Evolutionary conservation across 192 early-diverging fungal species (phyloP).

Genomic region (Umbelopsis sp.): DNA sequence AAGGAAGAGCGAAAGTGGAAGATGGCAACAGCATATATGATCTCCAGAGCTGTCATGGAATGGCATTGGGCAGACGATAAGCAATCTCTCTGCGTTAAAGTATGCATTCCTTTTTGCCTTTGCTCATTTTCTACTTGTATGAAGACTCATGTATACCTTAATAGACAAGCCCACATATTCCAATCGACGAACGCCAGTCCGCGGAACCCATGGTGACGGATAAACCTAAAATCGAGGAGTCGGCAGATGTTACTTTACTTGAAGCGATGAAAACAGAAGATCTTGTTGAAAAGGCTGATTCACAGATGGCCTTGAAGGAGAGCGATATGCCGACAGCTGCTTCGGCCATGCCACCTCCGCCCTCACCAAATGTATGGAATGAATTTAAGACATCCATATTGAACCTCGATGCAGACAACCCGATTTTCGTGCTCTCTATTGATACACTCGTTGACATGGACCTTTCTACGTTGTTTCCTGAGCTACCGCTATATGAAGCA

Average conservation of each 20-base stretch:
- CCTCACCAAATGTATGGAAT: constrained; percentile 43
- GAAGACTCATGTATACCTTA: neutral
- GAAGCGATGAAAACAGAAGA: neutral
- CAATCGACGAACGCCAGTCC: neutral
- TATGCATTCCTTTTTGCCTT: constrained; percentile 25
- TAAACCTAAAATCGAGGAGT: constrained; percentile 16
- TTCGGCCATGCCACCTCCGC: constrained; percentile 42
- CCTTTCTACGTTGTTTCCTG: constrained; percentile 48
- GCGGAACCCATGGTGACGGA: neutral
- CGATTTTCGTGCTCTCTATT: constrained; percentile 35
- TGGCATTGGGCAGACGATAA: constrained; percentile 77
- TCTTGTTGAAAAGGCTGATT: neutral
- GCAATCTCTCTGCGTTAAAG: constrained; percentile 63
- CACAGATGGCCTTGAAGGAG: neutral
- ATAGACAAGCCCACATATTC: neutral
- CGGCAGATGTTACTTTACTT: neutral
- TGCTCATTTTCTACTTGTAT: neutral
- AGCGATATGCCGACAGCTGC: neutral
- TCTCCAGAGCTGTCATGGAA: constrained; percentile 68
- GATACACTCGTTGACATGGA: constrained; percentile 41
- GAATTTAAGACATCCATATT: constrained; percentile 38
- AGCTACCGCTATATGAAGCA: constrained; percentile 51
- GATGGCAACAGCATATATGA: constrained; percentile 65
- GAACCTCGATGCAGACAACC: constrained; percentile 34
- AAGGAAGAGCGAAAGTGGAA: constrained; percentile 85